Base-by-base conservation (phyloP, 2,329 filamentous ascomycete genomes). In the Xylariaceae sp. region DNA sequence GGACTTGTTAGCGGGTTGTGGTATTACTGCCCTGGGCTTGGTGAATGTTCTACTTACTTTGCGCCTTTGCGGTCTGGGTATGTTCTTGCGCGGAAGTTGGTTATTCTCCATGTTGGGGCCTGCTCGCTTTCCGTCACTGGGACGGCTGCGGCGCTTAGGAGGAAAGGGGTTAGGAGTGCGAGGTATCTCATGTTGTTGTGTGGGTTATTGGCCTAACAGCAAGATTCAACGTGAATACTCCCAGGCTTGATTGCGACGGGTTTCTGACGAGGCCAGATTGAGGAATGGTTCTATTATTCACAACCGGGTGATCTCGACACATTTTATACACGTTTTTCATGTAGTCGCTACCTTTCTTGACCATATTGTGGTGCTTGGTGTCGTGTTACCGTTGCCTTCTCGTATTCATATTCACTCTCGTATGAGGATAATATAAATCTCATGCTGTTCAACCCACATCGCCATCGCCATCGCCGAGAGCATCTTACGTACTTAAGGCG, bases 21-120 rank as follows among this genome's bases (percentile, higher is more conserved):
- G n/a, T n/a, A n/a, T n/a, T n/a, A n/a, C n/a, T n/a, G n/a, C n/a
- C n/a, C n/a, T n/a, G n/a, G n/a, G n/a, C n/a, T n/a, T n/a, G n/a
- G n/a, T n/a, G n/a, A n/a, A n/a, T n/a, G n/a, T n/a, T n/a, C n/a
- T n/a, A 53, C 63, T 64, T 57, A 65, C 63, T 42, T 53, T 5
- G 64, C 63, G 22, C 62, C 63, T n/a, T 39, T 32, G 16, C 56
- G 57, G n/a, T 59, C 36, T 0, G 53, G 46, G 8, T 48, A 12
- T 4, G 61, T 62, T 47, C 55, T 58, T 5, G 64, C 63, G 41
- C 42, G 57, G 56, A 66, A 65, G 10, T 47, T 40, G 49, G 46
- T 62, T 48, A 66, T 36, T 10, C 57, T 53, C 7, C 63, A 49
- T 34, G 61, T 47, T 13, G 39, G 37, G 4, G 51, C 54, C 21